Conservation (phyloP, 2,329 filamentous ascomycete species). For the Bretziella fagacearum region DNA sequence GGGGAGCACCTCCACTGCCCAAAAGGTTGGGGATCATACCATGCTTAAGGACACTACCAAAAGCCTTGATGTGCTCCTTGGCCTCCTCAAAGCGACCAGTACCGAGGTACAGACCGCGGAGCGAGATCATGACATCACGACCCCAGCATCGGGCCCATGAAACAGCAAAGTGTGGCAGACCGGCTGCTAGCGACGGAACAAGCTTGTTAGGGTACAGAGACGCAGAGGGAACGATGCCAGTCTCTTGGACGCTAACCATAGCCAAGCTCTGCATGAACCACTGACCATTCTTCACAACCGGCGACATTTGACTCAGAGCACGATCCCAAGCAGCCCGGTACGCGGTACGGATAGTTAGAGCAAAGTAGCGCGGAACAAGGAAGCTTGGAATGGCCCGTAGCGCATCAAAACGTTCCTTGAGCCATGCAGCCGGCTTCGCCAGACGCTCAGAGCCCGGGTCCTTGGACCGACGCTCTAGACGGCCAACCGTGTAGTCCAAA, state of each 20-base stretch:
- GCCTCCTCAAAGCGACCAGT: slow-evolving; percentile 80
- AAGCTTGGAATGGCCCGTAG: slow-evolving; percentile 76
- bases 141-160: slow-evolving; percentile 97
- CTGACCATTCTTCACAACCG: slow-evolving; percentile 63
- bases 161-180: slow-evolving; percentile 81
- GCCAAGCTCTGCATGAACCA: slow-evolving; percentile 77
- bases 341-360: slow-evolving; percentile 68
- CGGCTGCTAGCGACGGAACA: slow-evolving; percentile 78
- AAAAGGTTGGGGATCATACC: slow-evolving; percentile 96
- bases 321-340: slow-evolving; percentile 71
- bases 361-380: slow-evolving; percentile 83
- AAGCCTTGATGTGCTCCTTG: slow-evolving; percentile 83
- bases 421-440: slow-evolving; percentile 53
- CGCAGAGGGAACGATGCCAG: slow-evolving; percentile 73
- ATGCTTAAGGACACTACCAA: slow-evolving; percentile 91
- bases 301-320: slow-evolving; percentile 60
- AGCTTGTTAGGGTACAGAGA: slow-evolving; percentile 75
- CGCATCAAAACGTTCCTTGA: slow-evolving; percentile 70
- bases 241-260: slow-evolving; percentile 84
- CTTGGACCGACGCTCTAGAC: slow-evolving; percentile 56
- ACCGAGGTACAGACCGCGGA: slow-evolving; percentile 78
- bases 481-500: slow-evolving; percentile 67
- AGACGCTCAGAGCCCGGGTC: slow-evolving; percentile 46
- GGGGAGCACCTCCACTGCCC: slow-evolving; percentile 64
- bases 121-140: slow-evolving; percentile 88